Evolutionary conservation across 305 asterid species (phyloP).

Genomic region (Ilex paraguariensis): DNA sequence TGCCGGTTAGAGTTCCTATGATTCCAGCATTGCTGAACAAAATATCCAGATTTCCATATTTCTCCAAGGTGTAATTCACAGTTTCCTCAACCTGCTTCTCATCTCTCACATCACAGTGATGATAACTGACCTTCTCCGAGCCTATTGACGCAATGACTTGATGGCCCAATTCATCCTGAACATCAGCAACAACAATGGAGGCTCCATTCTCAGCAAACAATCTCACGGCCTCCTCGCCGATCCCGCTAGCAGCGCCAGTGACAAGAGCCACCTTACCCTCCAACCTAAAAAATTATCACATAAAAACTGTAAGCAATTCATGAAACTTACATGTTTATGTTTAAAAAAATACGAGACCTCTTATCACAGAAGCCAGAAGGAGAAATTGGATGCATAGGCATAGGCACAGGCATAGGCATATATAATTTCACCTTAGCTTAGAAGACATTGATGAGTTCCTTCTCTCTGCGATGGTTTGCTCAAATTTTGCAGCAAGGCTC

Average conservation of each 20-base stretch:
- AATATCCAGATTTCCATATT: conserved; percentile 38
- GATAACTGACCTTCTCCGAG: conserved; percentile 33
- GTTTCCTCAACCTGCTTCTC: conserved; percentile 48
- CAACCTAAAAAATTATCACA: not conserved
- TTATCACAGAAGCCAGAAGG: not conserved
- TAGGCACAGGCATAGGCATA: not conserved
- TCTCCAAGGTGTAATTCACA: conserved; percentile 28
- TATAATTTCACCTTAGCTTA: not conserved
- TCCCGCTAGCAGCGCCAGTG: conserved; percentile 45
- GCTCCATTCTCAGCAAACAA: conserved; percentile 47
- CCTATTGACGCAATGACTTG: conserved; percentile 27
- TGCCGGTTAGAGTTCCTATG: conserved; percentile 28
- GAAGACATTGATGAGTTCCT: conserved; percentile 1
- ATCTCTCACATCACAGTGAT: conserved; percentile 49
- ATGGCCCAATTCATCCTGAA: conserved; percentile 39
- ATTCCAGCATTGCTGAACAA: conserved; percentile 60
- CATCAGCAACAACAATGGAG: conserved; percentile 44
- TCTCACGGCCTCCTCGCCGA: conserved; percentile 42
- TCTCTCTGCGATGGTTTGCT: not conserved
- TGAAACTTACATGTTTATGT: not conserved
- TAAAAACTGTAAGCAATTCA: not conserved
- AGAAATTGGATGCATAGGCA: not conserved
- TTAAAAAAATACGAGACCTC: not conserved
- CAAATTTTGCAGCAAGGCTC: not conserved
- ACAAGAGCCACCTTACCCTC: conserved; percentile 1